Evolutionary conservation across 2,329 filamentous ascomycete species (phyloP), one percentile per base, ranked within the genome.

Genomic region (Dactylonectria estremocensis): DNA sequence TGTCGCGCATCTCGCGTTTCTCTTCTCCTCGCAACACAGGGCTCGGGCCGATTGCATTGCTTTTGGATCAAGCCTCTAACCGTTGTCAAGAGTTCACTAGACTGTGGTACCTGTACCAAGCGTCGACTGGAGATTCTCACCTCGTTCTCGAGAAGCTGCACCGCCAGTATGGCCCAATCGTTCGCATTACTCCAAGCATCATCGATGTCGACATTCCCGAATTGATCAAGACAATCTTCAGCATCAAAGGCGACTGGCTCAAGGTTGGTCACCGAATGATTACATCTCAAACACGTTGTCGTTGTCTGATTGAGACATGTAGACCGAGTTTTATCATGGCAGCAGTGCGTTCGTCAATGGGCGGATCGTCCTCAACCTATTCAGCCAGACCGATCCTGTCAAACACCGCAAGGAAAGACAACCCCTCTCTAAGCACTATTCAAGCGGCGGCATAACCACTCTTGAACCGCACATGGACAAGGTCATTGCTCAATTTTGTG

Each of bases 181-280:
- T 85, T 3, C 80, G 81, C 8, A 78, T 83, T n/a, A 81, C 77
- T 0, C 83, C 83, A 4, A 81, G 81, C 45, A 66, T 80, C 2
- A 67, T 84, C 2, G 79, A 80, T 45, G 69, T 84, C 5, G 79
- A 82, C 58, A 72, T 77, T 0, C 81, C 82, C 0, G 77, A 80
- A 28, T 62, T 83, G 59, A 76, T 80, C 66, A 80, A 79, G 56
- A 77, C 75, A 1, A 69, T 83, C 9, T 84, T 83, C 46, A 78
- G 69, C 45, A 78, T 74, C 28, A 77, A 80, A 14, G 73, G 70
- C 1, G 74, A 79, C 56, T 82, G 70, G 77, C 68, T 67, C n/a
- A 82, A 78, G 76, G 74, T 75, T 68, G 72, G 76, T 54, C 24
- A 28, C 24, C n/a, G 40, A 8, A 22, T 5, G 18, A 8, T 16